Conservation (phyloP, 495 filamentous ascomycete genomes). For the Penicillium cataractarum region DNA sequence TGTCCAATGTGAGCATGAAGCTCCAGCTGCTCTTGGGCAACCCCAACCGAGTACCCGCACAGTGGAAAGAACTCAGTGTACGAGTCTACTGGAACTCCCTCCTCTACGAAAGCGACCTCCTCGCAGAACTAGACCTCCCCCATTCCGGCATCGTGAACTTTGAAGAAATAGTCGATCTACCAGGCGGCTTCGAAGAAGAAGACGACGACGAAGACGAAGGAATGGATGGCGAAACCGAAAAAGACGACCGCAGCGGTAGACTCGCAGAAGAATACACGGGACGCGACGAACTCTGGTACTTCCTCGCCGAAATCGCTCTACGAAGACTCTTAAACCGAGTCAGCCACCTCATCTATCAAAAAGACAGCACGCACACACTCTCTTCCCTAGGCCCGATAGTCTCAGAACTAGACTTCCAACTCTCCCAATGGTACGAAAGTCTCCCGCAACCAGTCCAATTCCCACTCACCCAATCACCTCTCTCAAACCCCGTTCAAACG, state of each 20-base stretch:
- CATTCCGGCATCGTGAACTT: slow-evolving; percentile 81
- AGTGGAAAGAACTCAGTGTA: slow-evolving; percentile 71
- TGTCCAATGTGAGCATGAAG: slow-evolving; percentile 79
- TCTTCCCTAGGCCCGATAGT: slow-evolving; percentile 74
- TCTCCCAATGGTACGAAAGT: slow-evolving; percentile 83
- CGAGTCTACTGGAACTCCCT: slow-evolving; percentile 84
- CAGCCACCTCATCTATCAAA: slow-evolving; percentile 79
- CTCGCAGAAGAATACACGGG: slow-evolving; percentile 44
- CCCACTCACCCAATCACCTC: slow-evolving; percentile 64
- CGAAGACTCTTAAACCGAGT: slow-evolving; percentile 77
- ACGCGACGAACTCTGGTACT: slow-evolving; percentile 82
- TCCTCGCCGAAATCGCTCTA: slow-evolving; percentile 78
- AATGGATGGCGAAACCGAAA: slow-evolving; percentile 33
- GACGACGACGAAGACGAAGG: slow-evolving; percentile 56
- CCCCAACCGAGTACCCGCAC: slow-evolving; percentile 66
- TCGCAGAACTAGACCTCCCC: slow-evolving; percentile 79
- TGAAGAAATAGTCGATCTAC: slow-evolving; percentile 78
- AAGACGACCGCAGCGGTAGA: slow-evolving; percentile 16
- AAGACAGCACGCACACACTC: slow-evolving; percentile 68
- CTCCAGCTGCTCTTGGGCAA: slow-evolving; percentile 75
- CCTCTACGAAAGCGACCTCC: slow-evolving; percentile 78
- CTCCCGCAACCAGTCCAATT: slow-evolving; percentile 74
- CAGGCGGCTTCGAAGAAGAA: slow-evolving; percentile 71
- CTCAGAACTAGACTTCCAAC: slow-evolving; percentile 77
- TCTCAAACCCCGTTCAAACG: slow-evolving; percentile 75